Evolutionary conservation across 805 yeast species (phyloP).

Genomic region (Spathaspora passalidarum): DNA sequence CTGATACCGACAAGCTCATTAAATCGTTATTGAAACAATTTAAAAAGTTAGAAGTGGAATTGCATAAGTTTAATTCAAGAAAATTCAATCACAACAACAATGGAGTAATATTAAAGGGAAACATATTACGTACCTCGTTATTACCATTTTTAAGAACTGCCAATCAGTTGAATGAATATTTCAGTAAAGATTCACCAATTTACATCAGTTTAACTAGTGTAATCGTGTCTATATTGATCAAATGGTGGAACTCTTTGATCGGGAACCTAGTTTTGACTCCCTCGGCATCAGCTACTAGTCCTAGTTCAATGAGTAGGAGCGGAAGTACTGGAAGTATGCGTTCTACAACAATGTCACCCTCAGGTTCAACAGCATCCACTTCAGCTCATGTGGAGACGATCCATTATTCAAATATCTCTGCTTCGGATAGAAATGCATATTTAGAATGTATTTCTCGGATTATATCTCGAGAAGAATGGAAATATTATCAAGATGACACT

Average conservation of each 20-base stretch:
- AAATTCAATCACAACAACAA: constrained; percentile 25
- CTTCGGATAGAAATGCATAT: constrained; percentile 48
- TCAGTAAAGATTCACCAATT: constrained; percentile 19
- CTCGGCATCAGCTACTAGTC: not conserved
- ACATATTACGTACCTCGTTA: constrained; percentile 45
- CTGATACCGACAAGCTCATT: constrained; percentile 12
- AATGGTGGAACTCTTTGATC: constrained; percentile 54
- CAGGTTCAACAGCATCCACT: not conserved
- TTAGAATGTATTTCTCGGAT: constrained; percentile 54
- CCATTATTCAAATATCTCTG: constrained; percentile 17
- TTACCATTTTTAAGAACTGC: constrained; percentile 41
- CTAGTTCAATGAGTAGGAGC: not conserved
- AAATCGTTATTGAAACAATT: constrained; percentile 26
- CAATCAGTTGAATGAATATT: constrained; percentile 18
- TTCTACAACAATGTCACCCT: not conserved
- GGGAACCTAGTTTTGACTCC: constrained; percentile 8
- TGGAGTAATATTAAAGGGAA: constrained; percentile 15
- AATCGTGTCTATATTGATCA: constrained; percentile 30
- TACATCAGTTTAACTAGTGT: constrained; percentile 33
- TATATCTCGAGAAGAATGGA: constrained; percentile 48
- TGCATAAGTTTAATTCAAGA: constrained; percentile 41
- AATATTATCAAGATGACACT: constrained; percentile 20
- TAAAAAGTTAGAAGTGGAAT: constrained; percentile 42
- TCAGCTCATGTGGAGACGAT: constrained; percentile 2
- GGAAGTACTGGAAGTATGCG: not conserved